A percentile compares a stretch with the other conserved stretches of the same genome.
Conservation (phyloP, 257 asterid species). For the Solanum piurae region DNA sequence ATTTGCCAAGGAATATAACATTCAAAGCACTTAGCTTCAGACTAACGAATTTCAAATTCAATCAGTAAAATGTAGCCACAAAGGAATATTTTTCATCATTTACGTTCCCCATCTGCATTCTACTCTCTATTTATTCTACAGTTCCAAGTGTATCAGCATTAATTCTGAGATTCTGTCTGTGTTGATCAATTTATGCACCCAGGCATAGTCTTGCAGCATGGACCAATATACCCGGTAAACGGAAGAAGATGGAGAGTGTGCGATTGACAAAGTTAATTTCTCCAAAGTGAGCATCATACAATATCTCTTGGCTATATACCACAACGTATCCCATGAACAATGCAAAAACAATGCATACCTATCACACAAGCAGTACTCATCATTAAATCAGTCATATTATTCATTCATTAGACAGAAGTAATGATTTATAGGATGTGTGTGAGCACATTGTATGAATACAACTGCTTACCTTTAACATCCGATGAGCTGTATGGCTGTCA, state of each 20-base stretch:
- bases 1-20: background rate
- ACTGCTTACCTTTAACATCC: background rate
- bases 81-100: background rate
- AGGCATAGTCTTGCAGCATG: background rate
- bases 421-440: background rate
- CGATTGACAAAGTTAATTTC: background rate
- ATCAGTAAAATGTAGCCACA: background rate
- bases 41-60: background rate
- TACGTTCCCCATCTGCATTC: too few species aligned
- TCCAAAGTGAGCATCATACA: background rate
- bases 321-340: background rate
- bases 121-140: background rate
- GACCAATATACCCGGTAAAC: background rate
- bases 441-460: background rate
- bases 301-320: background rate
- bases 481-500: background rate
- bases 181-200: background rate
- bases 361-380: background rate
- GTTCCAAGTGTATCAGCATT: background rate
- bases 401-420: background rate
- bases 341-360: background rate
- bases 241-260: background rate
- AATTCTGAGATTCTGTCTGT: background rate
- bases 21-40: background rate
- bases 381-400: background rate